Percentiles rank a stretch among this genome's conserved stretches.
phyloP scores from a whole-genome alignment of 345 rosid genomes.

The Hibiscus tridactylites region DNA sequence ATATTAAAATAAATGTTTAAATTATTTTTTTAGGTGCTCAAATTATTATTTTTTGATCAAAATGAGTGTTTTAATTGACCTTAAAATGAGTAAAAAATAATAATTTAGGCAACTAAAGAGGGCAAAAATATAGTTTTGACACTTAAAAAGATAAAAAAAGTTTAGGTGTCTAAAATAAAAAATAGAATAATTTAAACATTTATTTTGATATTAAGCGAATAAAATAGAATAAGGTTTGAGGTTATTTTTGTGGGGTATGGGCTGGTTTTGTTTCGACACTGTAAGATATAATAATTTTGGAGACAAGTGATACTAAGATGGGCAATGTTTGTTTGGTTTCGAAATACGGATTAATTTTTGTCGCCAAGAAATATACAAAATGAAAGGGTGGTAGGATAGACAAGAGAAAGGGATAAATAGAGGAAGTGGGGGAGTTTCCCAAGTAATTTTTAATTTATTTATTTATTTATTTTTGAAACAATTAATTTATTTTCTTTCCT shows the following conservation, averaged over 20 bases:
- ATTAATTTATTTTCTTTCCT: no score
- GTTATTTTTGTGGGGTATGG: background rate
- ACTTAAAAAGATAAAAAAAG: no score
- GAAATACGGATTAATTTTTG: background rate
- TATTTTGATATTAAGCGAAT: no score
- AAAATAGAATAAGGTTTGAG: background rate
- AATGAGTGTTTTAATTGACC: no score
- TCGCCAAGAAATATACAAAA: background rate
- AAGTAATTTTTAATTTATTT: background rate
- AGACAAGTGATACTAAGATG: background rate
- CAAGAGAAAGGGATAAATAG: conserved; percentile 11
- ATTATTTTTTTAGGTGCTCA: no score
- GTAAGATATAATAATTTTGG: background rate
- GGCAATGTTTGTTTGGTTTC: background rate
- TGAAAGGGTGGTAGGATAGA: background rate
- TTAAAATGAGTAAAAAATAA: no score
- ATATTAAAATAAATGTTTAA: no score
- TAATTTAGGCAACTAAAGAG: no score
- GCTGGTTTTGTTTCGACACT: background rate
- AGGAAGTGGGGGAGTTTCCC: conserved; percentile 16
- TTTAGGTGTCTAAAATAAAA: no score
- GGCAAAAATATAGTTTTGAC: no score
- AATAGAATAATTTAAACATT: no score
- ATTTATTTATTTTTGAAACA: background rate
- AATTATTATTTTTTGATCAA: no score